Conservation (phyloP, 169 alveolate species). For the Besnoitia besnoiti region DNA sequence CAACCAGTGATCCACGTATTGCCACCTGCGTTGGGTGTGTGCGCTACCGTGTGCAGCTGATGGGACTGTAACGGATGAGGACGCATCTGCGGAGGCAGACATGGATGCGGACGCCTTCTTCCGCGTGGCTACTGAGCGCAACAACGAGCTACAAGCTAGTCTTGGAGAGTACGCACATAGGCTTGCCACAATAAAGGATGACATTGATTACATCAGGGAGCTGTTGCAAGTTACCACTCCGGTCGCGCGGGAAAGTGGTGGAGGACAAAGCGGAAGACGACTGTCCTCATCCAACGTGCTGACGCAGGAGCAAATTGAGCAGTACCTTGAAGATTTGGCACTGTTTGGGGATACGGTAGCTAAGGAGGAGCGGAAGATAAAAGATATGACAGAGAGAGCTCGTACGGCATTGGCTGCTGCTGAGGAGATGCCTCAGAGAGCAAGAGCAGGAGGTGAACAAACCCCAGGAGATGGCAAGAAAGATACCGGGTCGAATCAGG, state of each 20-base stretch:
- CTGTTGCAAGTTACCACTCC: not conserved
- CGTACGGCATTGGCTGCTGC: not conserved
- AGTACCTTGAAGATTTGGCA: not conserved
- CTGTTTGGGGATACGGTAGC: not conserved
- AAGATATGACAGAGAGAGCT: not conserved
- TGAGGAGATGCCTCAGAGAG: not conserved
- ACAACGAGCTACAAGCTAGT: not conserved
- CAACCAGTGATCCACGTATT: no score
- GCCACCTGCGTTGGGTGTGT: not conserved
- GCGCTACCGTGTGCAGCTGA: conserved; percentile 5
- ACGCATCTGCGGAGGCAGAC: not conserved
- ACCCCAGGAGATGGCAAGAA: not conserved
- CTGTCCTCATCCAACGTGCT: not conserved
- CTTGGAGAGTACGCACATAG: not conserved
- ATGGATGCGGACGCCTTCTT: not conserved
- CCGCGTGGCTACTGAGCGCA: not conserved
- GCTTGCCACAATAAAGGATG: not conserved
- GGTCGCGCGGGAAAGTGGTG: not conserved
- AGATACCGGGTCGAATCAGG: not conserved
- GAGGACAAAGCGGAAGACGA: not conserved
- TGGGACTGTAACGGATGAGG: not conserved
- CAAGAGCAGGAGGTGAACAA: not conserved
- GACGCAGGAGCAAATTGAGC: not conserved
- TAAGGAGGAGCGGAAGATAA: not conserved
- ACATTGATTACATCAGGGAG: not conserved